Evolutionary conservation across 2,329 filamentous ascomycete genomes (phyloP), one percentile per base, ranked within the genome.

Genomic region (Fusarium denticulatum): DNA sequence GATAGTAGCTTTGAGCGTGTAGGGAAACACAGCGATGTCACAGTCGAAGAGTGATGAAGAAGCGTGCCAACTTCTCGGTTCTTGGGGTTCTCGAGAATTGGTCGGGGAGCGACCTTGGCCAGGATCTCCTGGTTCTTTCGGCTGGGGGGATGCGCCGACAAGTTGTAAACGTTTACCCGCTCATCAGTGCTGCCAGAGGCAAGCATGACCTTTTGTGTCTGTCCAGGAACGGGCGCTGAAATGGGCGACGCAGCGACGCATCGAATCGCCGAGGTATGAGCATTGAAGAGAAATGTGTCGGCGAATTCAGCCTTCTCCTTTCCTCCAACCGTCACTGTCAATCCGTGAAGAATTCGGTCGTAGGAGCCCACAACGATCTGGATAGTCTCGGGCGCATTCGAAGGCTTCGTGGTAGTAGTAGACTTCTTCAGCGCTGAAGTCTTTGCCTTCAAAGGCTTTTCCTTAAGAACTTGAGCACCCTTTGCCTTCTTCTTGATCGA

Each of bases 271-370:
- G 95, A 97, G 64, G 91, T 88, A 84, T 99, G 96, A 20, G 96
- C 95, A 80, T 95, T 94, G 88, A 99, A 98, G 64, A 99, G 89
- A 82, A 99, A 99, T 1, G 94, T 96, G 82, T 98, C 96, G 74
- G 94, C 90, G 80, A 98, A 98, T 58, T 91, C 87, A 61, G 91
- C 86, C 22, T 86, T 80, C 60, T 81, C 74, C 46, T 81, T 73
- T 37, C 74, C 57, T 37, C 77, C 72, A 59, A 97, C 85, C 5
- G 90, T 90, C n/a, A 93, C 95, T 13, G 93, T 94, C 77, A 98
- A 88, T 68, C 96, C 96, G 82, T 99, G 96, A 26, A 99, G 88
- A 56, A 97, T 91, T 73, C 95, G 90, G 80, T 99, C 96, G 84
- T 99, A 99, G 60, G 95, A 98, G 53, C 96, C 96, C 12, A 94